Evolutionary conservation across 768 basidiomycete genomes (phyloP).

Genomic region (Lentinus tigrinus): DNA sequence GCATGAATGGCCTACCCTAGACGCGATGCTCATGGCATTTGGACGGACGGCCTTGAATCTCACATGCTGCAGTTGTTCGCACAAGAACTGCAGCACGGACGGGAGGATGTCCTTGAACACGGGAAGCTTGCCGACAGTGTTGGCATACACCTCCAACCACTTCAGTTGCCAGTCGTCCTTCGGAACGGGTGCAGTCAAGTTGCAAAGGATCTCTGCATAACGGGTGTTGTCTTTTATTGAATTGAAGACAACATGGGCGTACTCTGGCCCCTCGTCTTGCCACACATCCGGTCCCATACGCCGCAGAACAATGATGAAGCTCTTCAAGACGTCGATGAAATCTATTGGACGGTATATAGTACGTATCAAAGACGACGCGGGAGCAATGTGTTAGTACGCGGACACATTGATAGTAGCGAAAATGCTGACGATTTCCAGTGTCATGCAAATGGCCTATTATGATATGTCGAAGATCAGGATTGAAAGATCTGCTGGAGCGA

Average conservation of each 20-base stretch:
- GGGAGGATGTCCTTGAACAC: slow-evolving; percentile 56
- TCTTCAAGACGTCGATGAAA: slow-evolving; percentile 56
- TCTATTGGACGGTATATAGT: slow-evolving; percentile 37
- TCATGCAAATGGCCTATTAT: slow-evolving; percentile 63
- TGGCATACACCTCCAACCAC: slow-evolving; percentile 26
- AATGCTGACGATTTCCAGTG: slow-evolving; percentile 53
- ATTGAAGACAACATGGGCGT: slow-evolving; percentile 77
- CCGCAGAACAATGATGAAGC: slow-evolving; percentile 58
- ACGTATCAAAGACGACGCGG: slow-evolving; percentile 1
- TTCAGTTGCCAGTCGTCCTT: slow-evolving; percentile 33
- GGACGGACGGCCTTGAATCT: slow-evolving; percentile 63
- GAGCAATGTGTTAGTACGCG: slow-evolving; percentile 1
- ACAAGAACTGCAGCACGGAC: slow-evolving; percentile 69
- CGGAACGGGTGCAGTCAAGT: slow-evolving; percentile 13
- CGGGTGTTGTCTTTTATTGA: slow-evolving; percentile 76
- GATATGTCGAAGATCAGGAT: slow-evolving; percentile 48
- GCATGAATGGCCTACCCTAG: slow-evolving; percentile 49
- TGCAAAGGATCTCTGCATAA: slow-evolving; percentile 46
- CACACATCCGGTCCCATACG: slow-evolving; percentile 60
- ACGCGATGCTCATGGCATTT: slow-evolving; percentile 55
- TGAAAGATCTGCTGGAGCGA: slow-evolving; percentile 32
- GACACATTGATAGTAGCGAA: not conserved
- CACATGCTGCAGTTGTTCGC: slow-evolving; percentile 80
- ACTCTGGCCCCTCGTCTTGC: slow-evolving; percentile 68
- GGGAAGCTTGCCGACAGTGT: slow-evolving; percentile 16